Percentiles rank a stretch among this genome's conserved stretches.
Conservation (phyloP, 2,329 filamentous ascomycete species). For the Mycogone perniciosa region DNA sequence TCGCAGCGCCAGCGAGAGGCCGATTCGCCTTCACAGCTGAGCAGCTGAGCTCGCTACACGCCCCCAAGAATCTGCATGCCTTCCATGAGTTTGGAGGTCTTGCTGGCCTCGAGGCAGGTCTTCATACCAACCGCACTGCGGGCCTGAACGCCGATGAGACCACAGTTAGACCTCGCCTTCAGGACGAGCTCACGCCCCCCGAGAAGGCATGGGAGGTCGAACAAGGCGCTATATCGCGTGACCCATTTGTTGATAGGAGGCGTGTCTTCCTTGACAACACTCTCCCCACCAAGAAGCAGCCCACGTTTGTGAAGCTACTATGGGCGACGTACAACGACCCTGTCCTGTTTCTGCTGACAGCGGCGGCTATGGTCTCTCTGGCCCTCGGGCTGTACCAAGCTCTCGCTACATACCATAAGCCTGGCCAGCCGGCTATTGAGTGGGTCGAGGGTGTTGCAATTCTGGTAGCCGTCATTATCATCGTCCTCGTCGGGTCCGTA, state of each 20-base stretch:
- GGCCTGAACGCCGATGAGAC: slow-evolving; percentile 71
- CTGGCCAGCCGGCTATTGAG: slow-evolving; percentile 40
- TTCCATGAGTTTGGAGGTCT: slow-evolving; percentile 72
- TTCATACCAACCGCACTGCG: slow-evolving; percentile 56
- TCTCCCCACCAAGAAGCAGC: slow-evolving; percentile 66
- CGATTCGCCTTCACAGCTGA: slow-evolving; percentile 7
- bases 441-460: slow-evolving; percentile 68
- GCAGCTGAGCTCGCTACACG: slow-evolving; percentile 71
- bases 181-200: neutral
- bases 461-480: slow-evolving; percentile 36
- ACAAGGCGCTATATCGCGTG: neutral
- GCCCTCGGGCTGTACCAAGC: slow-evolving; percentile 63
- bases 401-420: slow-evolving; percentile 40
- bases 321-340: slow-evolving; percentile 61
- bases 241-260: slow-evolving; percentile 47
- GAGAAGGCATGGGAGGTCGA: slow-evolving; percentile 43
- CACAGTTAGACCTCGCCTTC: slow-evolving; percentile 38
- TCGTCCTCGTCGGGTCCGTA: slow-evolving; percentile 54
- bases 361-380: slow-evolving; percentile 59
- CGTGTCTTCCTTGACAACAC: slow-evolving; percentile 67
- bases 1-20: no score
- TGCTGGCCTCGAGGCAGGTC: slow-evolving; percentile 64
- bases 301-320: slow-evolving; percentile 63
- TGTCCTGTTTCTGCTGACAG: slow-evolving; percentile 59
- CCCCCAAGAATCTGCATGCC: slow-evolving; percentile 69